phyloP scores from a whole-genome alignment of 2,329 filamentous ascomycete species.

The Didymella arachidicola region DNA sequence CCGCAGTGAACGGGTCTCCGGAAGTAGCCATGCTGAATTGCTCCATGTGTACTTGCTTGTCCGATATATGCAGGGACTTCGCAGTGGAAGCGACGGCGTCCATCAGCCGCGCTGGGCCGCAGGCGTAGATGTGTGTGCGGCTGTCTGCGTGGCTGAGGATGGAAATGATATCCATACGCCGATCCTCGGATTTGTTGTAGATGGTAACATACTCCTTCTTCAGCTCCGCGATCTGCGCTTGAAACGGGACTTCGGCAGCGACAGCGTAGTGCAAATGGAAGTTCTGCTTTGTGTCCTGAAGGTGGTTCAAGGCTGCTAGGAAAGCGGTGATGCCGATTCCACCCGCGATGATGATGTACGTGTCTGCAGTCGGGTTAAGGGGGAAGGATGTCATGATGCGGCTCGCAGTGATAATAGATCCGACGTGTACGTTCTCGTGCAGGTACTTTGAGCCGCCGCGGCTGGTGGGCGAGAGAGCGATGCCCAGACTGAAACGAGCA shows the following conservation, averaged over 20 bases:
- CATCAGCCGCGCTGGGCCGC: constrained; percentile 67
- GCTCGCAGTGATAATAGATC: constrained; percentile 61
- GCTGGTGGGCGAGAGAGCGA: constrained; percentile 63
- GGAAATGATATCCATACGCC: constrained; percentile 60
- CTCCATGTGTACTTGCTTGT: constrained; percentile 67
- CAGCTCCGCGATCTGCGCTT: constrained; percentile 56
- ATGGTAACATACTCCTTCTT: constrained; percentile 54
- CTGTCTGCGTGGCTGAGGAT: constrained; percentile 59
- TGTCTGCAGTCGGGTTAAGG: constrained; percentile 57
- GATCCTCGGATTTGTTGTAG: constrained; percentile 62
- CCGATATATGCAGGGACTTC: constrained; percentile 53
- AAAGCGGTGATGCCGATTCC: constrained; percentile 74
- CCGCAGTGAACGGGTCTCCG: constrained; percentile 68
- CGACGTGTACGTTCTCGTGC: constrained; percentile 58
- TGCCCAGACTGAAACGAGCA: constrained; percentile 63
- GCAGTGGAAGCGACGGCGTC: constrained; percentile 58
- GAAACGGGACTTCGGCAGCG: constrained; percentile 63
- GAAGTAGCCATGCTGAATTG: constrained; percentile 63
- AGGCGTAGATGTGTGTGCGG: constrained; percentile 68
- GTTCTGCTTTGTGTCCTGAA: constrained; percentile 45
- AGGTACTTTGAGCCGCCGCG: constrained; percentile 69
- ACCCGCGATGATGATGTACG: constrained; percentile 69
- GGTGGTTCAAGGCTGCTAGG: constrained; percentile 57
- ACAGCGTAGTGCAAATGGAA: constrained; percentile 68
- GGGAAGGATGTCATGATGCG: constrained; percentile 61